Evolutionary conservation across 2,329 filamentous ascomycete species (phyloP).

Genomic region (Aspergillus sp.): DNA sequence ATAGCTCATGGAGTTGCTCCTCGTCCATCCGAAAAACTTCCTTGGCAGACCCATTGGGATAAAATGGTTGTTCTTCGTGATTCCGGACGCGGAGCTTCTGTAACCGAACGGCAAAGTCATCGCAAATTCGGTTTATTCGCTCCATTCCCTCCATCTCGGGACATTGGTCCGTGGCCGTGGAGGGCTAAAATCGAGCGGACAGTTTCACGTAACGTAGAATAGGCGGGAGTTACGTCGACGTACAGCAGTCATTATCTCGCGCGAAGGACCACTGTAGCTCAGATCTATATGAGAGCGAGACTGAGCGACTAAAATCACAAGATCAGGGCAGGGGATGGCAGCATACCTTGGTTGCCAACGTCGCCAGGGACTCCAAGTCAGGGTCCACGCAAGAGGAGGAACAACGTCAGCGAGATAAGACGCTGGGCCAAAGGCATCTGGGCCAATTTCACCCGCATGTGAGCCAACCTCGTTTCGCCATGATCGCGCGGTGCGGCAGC

Average conservation of each 20-base stretch:
- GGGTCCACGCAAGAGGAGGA: neutral
- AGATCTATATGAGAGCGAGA: neutral
- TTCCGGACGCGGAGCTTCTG: slow-evolving; percentile 10
- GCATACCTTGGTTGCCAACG: neutral
- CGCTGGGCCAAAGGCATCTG: neutral
- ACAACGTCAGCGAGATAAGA: neutral
- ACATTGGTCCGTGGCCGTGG: neutral
- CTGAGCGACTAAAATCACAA: neutral
- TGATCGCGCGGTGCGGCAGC: neutral
- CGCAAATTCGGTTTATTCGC: slow-evolving; percentile 14
- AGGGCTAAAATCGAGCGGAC: neutral
- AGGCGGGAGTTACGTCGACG: neutral
- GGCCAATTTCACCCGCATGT: slow-evolving; percentile 1
- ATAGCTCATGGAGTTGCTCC: slow-evolving; percentile 7
- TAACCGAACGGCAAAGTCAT: slow-evolving; percentile 6
- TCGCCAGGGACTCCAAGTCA: neutral
- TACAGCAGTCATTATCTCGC: neutral
- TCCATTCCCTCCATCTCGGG: neutral
- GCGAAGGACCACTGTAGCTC: neutral
- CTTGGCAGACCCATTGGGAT: slow-evolving; percentile 18
- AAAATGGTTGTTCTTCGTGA: slow-evolving; percentile 15
- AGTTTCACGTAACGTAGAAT: neutral
- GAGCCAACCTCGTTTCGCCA: neutral
- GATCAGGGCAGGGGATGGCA: neutral
- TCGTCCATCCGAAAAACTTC: slow-evolving; percentile 15